Base-by-base conservation (phyloP, 2,329 filamentous ascomycete genomes). In the Penicillium freii region DNA sequence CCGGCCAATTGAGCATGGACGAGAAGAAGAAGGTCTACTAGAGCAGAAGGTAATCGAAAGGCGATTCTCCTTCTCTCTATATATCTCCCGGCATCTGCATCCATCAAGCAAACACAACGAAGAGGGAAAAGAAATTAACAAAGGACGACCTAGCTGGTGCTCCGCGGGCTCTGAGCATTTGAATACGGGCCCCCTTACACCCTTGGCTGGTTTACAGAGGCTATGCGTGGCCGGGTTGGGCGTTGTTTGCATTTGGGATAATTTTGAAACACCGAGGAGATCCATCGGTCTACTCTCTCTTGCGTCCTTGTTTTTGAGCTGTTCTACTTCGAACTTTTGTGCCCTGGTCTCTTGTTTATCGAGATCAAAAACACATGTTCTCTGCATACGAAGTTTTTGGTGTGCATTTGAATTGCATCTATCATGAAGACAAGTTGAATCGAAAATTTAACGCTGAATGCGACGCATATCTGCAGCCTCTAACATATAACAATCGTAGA, bases 11-110 rank as follows among this genome's bases (percentile, higher is more conserved):
- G 83, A 96, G 90, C 76, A 93, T 97, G 77, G 94, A 99, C 78
- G 94, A 99, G 86, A 99, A 99, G 90, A 99, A 99, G 87, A 99
- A 99, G 85, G 94, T 99, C 67, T 99, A 99, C 81, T 99, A 84
- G 60, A 46, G 40, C 19, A 49, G 57, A 51, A 50, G 19, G 52
- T 7, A 3, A 11, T 44, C 54, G 42, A 56, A 54, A 47, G 5
- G 40, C 25, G 54, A 57, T 51, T 39, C 44, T n/a, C 29, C 45
- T 47, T 43, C 52, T 54, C 51, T 59, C 44, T 54, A 45, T 65
- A 60, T 62, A 62, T 38, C 46, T 45, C 27, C 17, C 21, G 59
- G 59, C 46, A 48, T 29, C 46, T 42, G 27, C 48, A 61, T 49
- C 33, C 48, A 49, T 27, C 42, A 33, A 39, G 25, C 42, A 48